Evolutionary conservation across 805 yeast species (phyloP), one percentile per base, ranked within the genome.

Genomic region (Myxozyma mucilagina): DNA sequence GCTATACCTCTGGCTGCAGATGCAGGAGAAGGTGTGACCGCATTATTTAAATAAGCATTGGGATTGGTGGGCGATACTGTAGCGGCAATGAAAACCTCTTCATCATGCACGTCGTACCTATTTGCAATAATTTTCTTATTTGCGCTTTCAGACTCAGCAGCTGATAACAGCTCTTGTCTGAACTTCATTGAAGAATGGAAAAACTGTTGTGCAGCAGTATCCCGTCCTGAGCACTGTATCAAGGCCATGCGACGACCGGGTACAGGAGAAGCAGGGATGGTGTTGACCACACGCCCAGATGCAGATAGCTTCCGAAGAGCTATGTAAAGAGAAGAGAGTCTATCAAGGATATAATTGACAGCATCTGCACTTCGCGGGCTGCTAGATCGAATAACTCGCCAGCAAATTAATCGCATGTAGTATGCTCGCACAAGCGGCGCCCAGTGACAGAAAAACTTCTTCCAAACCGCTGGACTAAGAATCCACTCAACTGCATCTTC

Each of bases 391-490:
- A 75, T 72, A 47, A 86, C 72, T 64, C 89, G 81, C 87, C 93
- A 90, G 51, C 89, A 79, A 16, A 90, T 61, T 24, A 90, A 76
- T 44, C 91, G 77, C 51, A 82, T 77, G 71, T 85, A 90, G 68
- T 85, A 87, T 3, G 87, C 80, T 41, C 96, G 77, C 29, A 89
- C 85, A 16, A 89, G 72, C 2, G 96, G 91, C 68, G 85, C 82
- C 90, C 96, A 90, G 73, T 90, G 96, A 42, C 85, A 81, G 68
- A 90, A 84, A 62, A 81, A 82, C 51, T 78, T 75, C 38, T 73
- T 73, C 87, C 92, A 89, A 38, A 76, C 74, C 0, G 70, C 66
- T 3, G 75, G 70, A 3, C 82, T 78, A 7, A 87, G 73, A 38
- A 89, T 70, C 85, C 87, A 87, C 18, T 73, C 69, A 4, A 83